Conservation (phyloP, 306 rosid species). For the Fragaria vesca region DNA sequence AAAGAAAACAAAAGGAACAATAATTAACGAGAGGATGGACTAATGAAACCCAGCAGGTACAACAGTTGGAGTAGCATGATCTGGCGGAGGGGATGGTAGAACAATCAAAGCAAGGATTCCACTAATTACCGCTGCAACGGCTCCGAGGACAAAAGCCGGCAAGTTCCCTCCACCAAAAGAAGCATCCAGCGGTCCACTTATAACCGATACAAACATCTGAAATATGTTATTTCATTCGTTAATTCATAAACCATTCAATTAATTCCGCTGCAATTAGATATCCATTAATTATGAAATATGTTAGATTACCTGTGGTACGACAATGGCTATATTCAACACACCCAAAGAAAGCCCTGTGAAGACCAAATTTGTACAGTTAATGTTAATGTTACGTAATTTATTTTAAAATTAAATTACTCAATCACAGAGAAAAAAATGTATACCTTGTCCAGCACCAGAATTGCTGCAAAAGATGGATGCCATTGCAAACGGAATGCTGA, state of each 20-base stretch:
- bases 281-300: not conserved
- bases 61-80: not conserved
- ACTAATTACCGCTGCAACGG: constrained; percentile 50
- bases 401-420: not conserved
- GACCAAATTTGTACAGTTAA: not conserved
- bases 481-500: constrained; percentile 75
- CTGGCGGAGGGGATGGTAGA: constrained; percentile 56
- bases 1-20: not conserved
- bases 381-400: not conserved
- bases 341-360: constrained; percentile 70
- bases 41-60: constrained; percentile 1
- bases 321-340: constrained; percentile 67
- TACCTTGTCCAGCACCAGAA: constrained; percentile 88
- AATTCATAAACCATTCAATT: not conserved
- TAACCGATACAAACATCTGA: constrained; percentile 65
- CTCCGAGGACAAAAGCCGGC: constrained; percentile 80
- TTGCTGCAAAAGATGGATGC: constrained; percentile 69
- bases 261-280: not conserved
- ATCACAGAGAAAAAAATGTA: not conserved
- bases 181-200: constrained; percentile 68
- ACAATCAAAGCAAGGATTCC: constrained; percentile 50
- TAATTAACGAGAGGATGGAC: not conserved
- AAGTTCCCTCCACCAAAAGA: constrained; percentile 75
- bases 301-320: constrained; percentile 55
- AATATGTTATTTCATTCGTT: not conserved